Evolutionary conservation across 2,329 filamentous ascomycete species (phyloP), one percentile per base, ranked within the genome.

Genomic region (Mariannaea elegans): DNA sequence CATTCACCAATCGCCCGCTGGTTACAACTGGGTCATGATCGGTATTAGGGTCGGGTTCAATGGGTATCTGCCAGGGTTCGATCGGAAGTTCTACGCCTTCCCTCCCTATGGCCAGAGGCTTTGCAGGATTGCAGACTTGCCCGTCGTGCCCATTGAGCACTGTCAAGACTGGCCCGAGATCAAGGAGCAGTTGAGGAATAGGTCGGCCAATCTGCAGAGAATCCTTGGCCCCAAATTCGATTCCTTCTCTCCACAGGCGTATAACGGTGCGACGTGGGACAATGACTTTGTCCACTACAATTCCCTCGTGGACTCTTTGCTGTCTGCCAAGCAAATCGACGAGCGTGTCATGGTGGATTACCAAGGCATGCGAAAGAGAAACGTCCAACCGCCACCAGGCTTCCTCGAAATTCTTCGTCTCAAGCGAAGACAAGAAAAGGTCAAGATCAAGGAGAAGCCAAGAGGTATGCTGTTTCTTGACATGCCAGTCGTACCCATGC

Each of bases 341-440:
- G 51, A 55, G 18, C 51, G 51, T 16, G 32, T 55, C 42, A 47
- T 55, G 42, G 32, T 41, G 19, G 51, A 55, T 42, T 55, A 23
- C 21, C 13, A 38, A 24, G 12, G 38, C 54, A 29, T 55, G 16
- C 31, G 8, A 31, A 31, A 29, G 7, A 19, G 21, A 2, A 34
- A 21, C 6, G 23, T 23, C 5, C 9, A 19, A 21, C 51, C 42
- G 13, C 42, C 42, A 2, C 12, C 16, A 19, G 21, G 21, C 32
- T 8, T n/a, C 4, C 32, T 39, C 24, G 51, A 53, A 45, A 45
- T 12, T 9, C 36, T 48, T 7, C 24, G 10, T 2, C 34, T 18
- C 6, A 56, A 29, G 14, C 18, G 23, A 9, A 31, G 13, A 4
- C 14, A 23, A 16, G 21, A 16, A 10, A 32, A 31, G 13, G 16